Percentiles rank a stretch among this genome's conserved stretches.
Evolutionary conservation across 2,329 filamentous ascomycete genomes (phyloP).

Genomic region (Colletotrichum neosansevieriae): DNA sequence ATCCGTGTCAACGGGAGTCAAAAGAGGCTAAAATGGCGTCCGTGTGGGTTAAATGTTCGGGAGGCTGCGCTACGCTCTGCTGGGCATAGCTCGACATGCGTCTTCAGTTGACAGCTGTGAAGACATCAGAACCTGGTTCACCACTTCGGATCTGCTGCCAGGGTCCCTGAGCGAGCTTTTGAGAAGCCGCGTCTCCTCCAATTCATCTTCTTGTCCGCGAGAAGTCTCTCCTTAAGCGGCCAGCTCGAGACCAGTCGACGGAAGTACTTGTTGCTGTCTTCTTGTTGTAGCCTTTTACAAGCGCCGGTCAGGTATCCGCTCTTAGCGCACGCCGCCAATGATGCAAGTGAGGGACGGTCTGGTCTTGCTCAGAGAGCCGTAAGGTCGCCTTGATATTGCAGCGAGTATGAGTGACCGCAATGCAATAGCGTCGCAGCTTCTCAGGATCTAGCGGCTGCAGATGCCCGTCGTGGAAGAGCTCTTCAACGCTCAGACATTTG

Average conservation of each 20-base stretch:
- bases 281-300: too few species aligned
- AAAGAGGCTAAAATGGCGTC: slow-evolving; percentile 37
- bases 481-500: not conserved
- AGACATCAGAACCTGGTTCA: slow-evolving; percentile 34
- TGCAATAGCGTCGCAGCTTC: not conserved
- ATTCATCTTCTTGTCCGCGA: slow-evolving; percentile 1
- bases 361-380: not conserved
- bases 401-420: not conserved
- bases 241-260: too few species aligned
- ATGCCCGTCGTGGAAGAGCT: not conserved
- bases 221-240: too few species aligned
- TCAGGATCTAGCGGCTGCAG: not conserved
- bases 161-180: slow-evolving; percentile 20
- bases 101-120: slow-evolving; percentile 33
- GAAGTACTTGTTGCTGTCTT: too few species aligned
- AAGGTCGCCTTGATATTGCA: not conserved
- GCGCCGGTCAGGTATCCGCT: too few species aligned
- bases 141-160: slow-evolving; percentile 35
- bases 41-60: slow-evolving; percentile 22
- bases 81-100: slow-evolving; percentile 29
- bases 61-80: slow-evolving; percentile 28
- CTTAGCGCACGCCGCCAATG: too few species aligned
- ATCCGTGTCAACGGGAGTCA: slow-evolving; percentile 33
- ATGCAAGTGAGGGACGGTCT: too few species aligned
- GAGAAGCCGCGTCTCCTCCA: not conserved